A percentile compares a stretch with the other conserved stretches of the same genome.
Evolutionary conservation across 2,329 filamentous ascomycete species (phyloP).

Genomic region (Aureobasidium sp.): DNA sequence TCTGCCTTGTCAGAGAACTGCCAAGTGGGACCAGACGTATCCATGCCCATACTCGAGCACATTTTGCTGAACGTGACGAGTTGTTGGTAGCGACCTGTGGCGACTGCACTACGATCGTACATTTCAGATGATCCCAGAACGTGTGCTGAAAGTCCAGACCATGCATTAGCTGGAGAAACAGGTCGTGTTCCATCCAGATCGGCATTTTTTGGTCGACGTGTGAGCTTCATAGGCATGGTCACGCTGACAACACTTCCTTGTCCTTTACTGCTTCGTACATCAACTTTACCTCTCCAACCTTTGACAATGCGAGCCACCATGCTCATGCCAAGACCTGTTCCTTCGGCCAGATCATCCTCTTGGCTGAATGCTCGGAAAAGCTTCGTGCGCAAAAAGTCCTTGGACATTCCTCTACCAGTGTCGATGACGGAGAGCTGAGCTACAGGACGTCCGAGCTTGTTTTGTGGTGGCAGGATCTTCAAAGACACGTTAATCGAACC

Average conservation of each 20-base stretch:
- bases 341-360: conserved; percentile 27
- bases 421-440: conserved; percentile 20
- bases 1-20: background rate
- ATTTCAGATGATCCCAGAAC: background rate
- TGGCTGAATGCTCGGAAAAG: conserved; percentile 30
- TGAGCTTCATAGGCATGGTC: background rate
- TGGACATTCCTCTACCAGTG: conserved; percentile 30
- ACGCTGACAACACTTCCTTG: background rate
- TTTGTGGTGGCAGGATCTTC: background rate
- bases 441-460: conserved; percentile 12
- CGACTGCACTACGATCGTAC: background rate
- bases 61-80: background rate
- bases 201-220: background rate
- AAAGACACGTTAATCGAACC: conserved; percentile 35
- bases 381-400: conserved; percentile 24
- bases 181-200: background rate
- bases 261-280: conserved; percentile 33
- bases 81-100: background rate
- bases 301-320: conserved; percentile 28
- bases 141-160: background rate
- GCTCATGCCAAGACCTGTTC: conserved; percentile 30
- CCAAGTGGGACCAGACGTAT: background rate
- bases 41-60: background rate
- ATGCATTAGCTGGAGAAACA: background rate
- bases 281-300: conserved; percentile 25